These are phyloP conservation scores for Lagerstroemia fauriei DNA, from an alignment of 441 rosid species.

Conservation along the genomic window DNA sequence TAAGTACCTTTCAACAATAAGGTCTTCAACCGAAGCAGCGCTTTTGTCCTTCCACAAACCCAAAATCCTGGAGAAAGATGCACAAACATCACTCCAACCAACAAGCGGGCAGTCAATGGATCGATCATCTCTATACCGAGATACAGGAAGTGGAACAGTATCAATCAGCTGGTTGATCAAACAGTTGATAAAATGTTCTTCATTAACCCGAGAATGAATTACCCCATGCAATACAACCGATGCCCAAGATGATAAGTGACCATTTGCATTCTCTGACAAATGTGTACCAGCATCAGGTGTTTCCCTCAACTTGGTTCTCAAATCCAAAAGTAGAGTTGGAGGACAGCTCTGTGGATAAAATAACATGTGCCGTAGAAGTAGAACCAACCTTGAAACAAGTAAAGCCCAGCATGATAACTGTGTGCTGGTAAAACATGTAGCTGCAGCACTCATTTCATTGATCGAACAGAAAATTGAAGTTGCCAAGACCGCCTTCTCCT, in stretches of 20 bases:
- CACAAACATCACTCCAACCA: constrained; percentile 57
- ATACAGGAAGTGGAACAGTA: constrained; percentile 61
- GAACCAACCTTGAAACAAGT: constrained; percentile 82
- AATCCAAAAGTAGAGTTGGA: constrained; percentile 66
- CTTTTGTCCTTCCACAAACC: constrained; percentile 83
- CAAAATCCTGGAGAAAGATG: constrained; percentile 63
- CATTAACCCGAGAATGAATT: constrained; percentile 59
- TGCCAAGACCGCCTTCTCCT: constrained; percentile 70
- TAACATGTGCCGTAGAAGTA: constrained; percentile 85
- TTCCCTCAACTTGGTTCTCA: constrained; percentile 83
- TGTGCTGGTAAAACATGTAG: constrained; percentile 41
- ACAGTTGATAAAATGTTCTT: constrained; percentile 51
- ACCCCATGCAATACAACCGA: constrained; percentile 55
- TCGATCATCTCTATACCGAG: constrained; percentile 56
- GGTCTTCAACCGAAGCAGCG: constrained; percentile 74
- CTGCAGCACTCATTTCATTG: constrained; percentile 47
- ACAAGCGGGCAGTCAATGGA: constrained; percentile 54
- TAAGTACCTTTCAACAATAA: constrained; percentile 86
- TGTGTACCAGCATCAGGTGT: constrained; percentile 50
- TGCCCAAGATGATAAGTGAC: constrained; percentile 75
- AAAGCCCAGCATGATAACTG: constrained; percentile 91
- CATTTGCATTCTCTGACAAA: constrained; percentile 44
- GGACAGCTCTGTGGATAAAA: constrained; percentile 74
- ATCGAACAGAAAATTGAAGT: constrained; percentile 60
- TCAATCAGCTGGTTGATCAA: constrained; percentile 80